Evolutionary conservation across 306 rosid species (phyloP), one percentile per base, ranked within the genome.

Genomic region (Crataegus laevigata): DNA sequence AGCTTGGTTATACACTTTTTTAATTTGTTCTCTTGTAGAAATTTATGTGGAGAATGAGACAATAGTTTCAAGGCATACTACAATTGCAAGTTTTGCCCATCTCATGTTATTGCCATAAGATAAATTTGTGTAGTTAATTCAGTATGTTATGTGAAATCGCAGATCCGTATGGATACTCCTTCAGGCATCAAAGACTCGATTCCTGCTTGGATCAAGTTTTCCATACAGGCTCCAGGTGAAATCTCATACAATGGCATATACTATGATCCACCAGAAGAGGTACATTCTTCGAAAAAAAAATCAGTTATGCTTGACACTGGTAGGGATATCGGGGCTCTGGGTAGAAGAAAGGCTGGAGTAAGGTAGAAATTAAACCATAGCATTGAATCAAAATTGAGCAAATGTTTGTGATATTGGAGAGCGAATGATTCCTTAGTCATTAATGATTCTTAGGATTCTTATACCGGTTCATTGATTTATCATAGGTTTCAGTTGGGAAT

Each of bases 201-300:
- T 82, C 87, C 99, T 73, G 99, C 99, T 75, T 96, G 99, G 99
- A 96, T 90, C 80, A 92, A 92, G 90, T 92, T 88, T 78, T 87
- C 99, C 32, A 88, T 96, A 75, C 99, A 96, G 88, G 91, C 96
- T 83, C 97, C 98, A 9, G 90, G 87, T 79, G 99, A 96, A 90
- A 96, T 96, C 71, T 97, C 98, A 42, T 96, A 88, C 60, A 80
- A 89, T 21, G 96, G 97, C 52, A 83, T 96, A 84, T 96, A 92
- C 88, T 96, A 96, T 77, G 99, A 96, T 80, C 99, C 99, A 55
- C 98, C 98, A 24, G 98, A 96, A 84, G 93, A 89, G 98, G 99
- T 92, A 83, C 54, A 81, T 68, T 78, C 80, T 67, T 78, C 7
- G 15, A 6, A 40, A 72, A 51, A 24, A 47, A 14, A 14, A n/a